Evolutionary conservation across 805 yeast genomes (phyloP), one percentile per base, ranked within the genome.

Genomic region (Saccharomycopsis synnaedendra): DNA sequence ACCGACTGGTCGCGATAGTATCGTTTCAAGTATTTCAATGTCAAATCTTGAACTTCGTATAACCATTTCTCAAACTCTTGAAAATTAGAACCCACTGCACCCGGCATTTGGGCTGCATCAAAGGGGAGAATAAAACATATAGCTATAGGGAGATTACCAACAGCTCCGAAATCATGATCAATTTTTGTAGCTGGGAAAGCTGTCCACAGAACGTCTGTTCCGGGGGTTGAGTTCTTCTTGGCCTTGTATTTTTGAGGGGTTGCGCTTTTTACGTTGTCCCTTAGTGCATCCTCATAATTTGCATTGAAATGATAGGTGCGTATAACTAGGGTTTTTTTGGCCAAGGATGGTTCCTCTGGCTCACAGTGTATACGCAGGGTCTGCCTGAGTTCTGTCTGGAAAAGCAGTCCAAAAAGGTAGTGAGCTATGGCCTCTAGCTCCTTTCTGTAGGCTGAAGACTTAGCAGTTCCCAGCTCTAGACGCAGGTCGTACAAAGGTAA

Each of bases 301-400:
- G 54, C 54, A 41, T 51, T 51, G 36, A 51, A 51, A 48, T 51
- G 52, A 31, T 48, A 51, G 11, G 54, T 43, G 30, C 54, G n/a
- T 4, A 48, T 46, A 29, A 45, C 52, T 5, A 51, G 41, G 3
- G 54, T 51, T 32, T 46, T 51, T 5, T 44, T 38, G 19, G 32
- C 41, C n/a, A 51, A 41, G 5, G 28, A 33, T 9, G 4, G 5
- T 9, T 46, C 47, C 11, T 38, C 35, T 4, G 54, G 54, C 33
- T 46, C 54, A 31, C 53, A 51, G 44, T 51, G 54, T n/a, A 51
- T 46, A 30, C 53, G 32, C 4, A 50, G 46, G 4, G 52, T 45
- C 28, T 51, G 52, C 35, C 42, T 46, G 29, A 43, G 29, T 19
- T 51, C 53, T 2, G 41, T 47, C 34, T 51, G 52, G 32, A 51